These are phyloP conservation scores for Byssothecium circinans DNA, from an alignment of 2,329 filamentous ascomycete genomes.

Conservation along the genomic window DNA sequence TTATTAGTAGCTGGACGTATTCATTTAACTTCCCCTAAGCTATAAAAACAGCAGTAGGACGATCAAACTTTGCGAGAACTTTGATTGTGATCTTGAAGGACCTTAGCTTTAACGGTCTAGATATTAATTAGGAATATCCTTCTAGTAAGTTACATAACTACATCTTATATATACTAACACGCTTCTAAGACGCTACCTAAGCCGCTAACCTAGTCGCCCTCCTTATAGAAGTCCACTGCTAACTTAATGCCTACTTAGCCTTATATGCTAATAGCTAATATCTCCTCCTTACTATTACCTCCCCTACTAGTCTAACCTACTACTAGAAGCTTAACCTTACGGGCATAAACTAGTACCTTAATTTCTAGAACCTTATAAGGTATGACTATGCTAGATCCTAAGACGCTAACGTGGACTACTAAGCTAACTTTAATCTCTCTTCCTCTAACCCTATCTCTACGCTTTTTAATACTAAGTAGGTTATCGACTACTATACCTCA, in stretches of 20 bases:
- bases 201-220: slow-evolving; percentile 39
- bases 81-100: slow-evolving; percentile 36
- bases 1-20: slow-evolving; percentile 45
- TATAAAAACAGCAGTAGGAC: slow-evolving; percentile 31
- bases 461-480: slow-evolving; percentile 37
- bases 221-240: slow-evolving; percentile 31
- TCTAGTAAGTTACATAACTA: slow-evolving; percentile 9
- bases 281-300: slow-evolving; percentile 49
- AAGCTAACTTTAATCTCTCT: slow-evolving; percentile 35
- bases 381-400: slow-evolving; percentile 67
- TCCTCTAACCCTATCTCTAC: slow-evolving; percentile 30
- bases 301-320: slow-evolving; percentile 44
- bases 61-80: slow-evolving; percentile 38
- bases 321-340: slow-evolving; percentile 49
- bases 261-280: slow-evolving; percentile 44
- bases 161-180: not conserved
- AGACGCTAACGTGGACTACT: slow-evolving; percentile 36
- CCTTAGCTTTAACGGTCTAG: slow-evolving; percentile 43
- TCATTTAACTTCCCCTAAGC: slow-evolving; percentile 40
- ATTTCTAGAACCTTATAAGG: slow-evolving; percentile 71
- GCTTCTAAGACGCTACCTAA: slow-evolving; percentile 24
- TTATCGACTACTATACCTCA: slow-evolving; percentile 34
- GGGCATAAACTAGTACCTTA: slow-evolving; percentile 51
- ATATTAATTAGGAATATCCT: slow-evolving; percentile 45
- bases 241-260: slow-evolving; percentile 47